These are phyloP conservation scores for Pyropia yezoensis DNA, from an alignment of 23 red algal genomes.

Conservation along the genomic window DNA sequence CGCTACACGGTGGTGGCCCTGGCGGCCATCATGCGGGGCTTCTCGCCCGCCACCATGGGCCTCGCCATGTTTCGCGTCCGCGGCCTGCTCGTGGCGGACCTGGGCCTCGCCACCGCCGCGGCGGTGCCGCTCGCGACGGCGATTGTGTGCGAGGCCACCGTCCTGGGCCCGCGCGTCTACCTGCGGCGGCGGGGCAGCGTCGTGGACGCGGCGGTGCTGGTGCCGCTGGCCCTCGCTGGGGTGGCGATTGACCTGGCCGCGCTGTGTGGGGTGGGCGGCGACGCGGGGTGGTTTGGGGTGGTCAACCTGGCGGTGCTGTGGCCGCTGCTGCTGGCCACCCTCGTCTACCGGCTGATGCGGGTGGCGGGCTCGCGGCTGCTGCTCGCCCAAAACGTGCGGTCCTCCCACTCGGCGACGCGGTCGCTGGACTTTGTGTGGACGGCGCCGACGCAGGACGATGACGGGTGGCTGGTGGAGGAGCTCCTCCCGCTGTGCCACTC, in stretches of 20 bases:
- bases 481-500: conserved; percentile 48
- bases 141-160: conserved; percentile 6
- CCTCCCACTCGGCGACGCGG: conserved; percentile 42
- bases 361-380: conserved; percentile 54
- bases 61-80: conserved; percentile 29
- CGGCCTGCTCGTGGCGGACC: conserved; percentile 20
- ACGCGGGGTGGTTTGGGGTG: conserved; percentile 16
- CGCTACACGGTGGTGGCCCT: conserved; percentile 39
- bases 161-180: too few species aligned
- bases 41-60: conserved; percentile 19
- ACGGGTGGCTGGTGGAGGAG: conserved; percentile 62
- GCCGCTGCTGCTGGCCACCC: conserved; percentile 37
- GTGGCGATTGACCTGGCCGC: conserved; percentile 25
- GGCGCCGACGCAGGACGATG: conserved; percentile 39
- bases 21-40: conserved; percentile 12
- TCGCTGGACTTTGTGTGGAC: conserved; percentile 75
- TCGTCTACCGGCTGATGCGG: conserved; percentile 49
- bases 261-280: conserved; percentile 18
- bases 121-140: conserved; percentile 41
- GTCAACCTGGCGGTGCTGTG: conserved; percentile 35
- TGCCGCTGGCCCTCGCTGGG: conserved; percentile 22
- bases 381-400: conserved; percentile 54
- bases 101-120: conserved; percentile 13
- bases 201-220: conserved; percentile 48
- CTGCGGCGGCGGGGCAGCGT: conserved; percentile 15